These are phyloP conservation scores for Russula abietina DNA, from an alignment of 768 basidiomycete genomes.

Conservation along the genomic window DNA sequence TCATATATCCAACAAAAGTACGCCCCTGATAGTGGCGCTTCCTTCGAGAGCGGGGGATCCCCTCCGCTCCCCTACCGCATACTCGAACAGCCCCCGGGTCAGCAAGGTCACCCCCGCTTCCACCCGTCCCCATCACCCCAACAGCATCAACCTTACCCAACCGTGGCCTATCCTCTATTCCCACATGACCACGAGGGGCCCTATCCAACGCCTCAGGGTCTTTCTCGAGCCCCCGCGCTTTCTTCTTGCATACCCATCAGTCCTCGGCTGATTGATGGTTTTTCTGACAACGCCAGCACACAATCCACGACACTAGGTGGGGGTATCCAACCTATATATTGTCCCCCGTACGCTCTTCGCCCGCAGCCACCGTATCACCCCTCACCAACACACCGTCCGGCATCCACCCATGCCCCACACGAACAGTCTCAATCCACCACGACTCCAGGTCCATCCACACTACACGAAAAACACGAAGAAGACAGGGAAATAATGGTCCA, in stretches of 20 bases:
- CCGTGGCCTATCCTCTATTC: slow-evolving; percentile 4
- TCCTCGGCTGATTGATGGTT: neutral
- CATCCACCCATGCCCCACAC: neutral
- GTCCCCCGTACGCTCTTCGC: neutral
- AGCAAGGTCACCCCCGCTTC: neutral
- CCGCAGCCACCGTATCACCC: neutral
- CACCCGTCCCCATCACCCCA: neutral
- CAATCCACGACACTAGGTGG: neutral
- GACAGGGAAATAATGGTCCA: neutral
- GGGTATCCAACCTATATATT: neutral
- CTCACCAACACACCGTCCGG: neutral
- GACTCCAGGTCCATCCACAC: neutral
- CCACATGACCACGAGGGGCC: slow-evolving; percentile 6
- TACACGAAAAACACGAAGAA: neutral
- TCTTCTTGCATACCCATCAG: neutral
- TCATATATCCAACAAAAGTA: slow-evolving; percentile 5
- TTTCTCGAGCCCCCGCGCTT: neutral
- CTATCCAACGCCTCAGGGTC: neutral
- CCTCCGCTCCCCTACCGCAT: neutral
- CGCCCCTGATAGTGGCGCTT: neutral
- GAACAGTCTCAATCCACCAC: neutral
- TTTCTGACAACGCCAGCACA: neutral
- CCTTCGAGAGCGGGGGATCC: slow-evolving; percentile 2
- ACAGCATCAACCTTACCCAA: slow-evolving; percentile 10
- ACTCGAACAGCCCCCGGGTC: neutral